Evolutionary conservation across 805 yeast species (phyloP), one percentile per base, ranked within the genome.

Genomic region (Kodamaea kakaduensis): DNA sequence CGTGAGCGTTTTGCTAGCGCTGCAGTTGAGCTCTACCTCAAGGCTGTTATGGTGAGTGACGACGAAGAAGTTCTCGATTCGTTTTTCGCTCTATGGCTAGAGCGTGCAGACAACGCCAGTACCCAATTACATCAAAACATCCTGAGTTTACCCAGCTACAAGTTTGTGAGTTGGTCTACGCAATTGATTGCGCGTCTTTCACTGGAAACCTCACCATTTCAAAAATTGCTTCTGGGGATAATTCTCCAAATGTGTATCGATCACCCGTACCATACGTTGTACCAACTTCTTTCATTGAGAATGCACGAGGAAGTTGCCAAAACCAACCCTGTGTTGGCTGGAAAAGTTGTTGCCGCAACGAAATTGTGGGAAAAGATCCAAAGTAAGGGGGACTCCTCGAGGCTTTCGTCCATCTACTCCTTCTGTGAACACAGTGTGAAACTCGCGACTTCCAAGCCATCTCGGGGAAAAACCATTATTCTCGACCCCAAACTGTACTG

Each of bases 61-160:
- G 73, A 69, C 35, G 77, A 73, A 32, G 75, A 73, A 40, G 81
- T 76, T 33, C 61, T 82, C 18, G 94, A 86, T 50, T 74, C 84
- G 37, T 81, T 89, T 42, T 81, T 89, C 55, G 83, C 89, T 0
- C 55, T 90, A 8, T 90, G 97, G 95, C 65, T 90, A 25, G 84
- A 81, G 41, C 71, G 77, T 45, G 67, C 78, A 2, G 52, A 54
- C 5, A 65, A 67, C 21, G 69, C 56, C 1, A 80, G 76, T 43
- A 41, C 37, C 3, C 46, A 58, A 6, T 61, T 84, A 7, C 48
- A 48, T 9, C 45, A 51, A 2, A 58, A 62, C 4, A 48, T 81
- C 2, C 33, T 49, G 0, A 31, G 33, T 0, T 57, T 85, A 13
- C 83, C 94, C 0, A 65, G 73, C 9, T 64, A 67, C 50, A 80